Evolutionary conservation across 305 asterid species (phyloP).

Genomic region (Fraxinus greggii): DNA sequence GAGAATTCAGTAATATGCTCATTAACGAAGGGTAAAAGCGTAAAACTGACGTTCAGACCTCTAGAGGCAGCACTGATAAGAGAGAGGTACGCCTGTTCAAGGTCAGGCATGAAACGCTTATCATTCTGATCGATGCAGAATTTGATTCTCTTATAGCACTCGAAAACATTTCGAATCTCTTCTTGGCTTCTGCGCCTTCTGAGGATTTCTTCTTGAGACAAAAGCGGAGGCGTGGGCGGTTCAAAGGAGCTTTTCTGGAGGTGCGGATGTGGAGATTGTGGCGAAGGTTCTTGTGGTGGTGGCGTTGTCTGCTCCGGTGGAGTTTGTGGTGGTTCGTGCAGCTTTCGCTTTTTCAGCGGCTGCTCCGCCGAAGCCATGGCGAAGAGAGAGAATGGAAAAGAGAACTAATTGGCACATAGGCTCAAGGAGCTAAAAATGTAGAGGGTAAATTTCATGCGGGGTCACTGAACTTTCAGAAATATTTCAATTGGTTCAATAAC

Average conservation of each 20-base stretch:
- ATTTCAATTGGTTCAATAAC: neutral
- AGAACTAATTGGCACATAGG: constrained; percentile 14
- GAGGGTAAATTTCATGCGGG: neutral
- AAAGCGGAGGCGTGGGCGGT: constrained; percentile 53
- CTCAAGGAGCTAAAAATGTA: neutral
- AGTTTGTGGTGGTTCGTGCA: constrained; percentile 52
- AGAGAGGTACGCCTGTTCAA: constrained; percentile 71
- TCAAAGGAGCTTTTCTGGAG: neutral
- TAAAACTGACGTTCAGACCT: constrained; percentile 43
- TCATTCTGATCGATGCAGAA: constrained; percentile 47
- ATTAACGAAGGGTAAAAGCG: constrained; percentile 12
- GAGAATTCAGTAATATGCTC: neutral
- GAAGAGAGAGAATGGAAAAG: constrained; percentile 1
- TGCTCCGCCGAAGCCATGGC: constrained; percentile 83
- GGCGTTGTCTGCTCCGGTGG: constrained; percentile 30
- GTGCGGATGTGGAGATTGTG: constrained; percentile 40
- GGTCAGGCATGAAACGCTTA: constrained; percentile 40
- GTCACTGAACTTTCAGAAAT: neutral
- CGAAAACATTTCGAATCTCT: constrained; percentile 73
- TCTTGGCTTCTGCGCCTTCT: constrained; percentile 71
- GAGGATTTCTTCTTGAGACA: constrained; percentile 61
- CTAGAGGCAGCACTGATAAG: constrained; percentile 64
- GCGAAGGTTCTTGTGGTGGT: constrained; percentile 35
- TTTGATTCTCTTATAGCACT: constrained; percentile 64
- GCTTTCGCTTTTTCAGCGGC: constrained; percentile 84